Percentiles rank a stretch among this genome's conserved stretches.
Conservation (phyloP, 2,329 filamentous ascomycete species). For the Epichloe festucae region DNA sequence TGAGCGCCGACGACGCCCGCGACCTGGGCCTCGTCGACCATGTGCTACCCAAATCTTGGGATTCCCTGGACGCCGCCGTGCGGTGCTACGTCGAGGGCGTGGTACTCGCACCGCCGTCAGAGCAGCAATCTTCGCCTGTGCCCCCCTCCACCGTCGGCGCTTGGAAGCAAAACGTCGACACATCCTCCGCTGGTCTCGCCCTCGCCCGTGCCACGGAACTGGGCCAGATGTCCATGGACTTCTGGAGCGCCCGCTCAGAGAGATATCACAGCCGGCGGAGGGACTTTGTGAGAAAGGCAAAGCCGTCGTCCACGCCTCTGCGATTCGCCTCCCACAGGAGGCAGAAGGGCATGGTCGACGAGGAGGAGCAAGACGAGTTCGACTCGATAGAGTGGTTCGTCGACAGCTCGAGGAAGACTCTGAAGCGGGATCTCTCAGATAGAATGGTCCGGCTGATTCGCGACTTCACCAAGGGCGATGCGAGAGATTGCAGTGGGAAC, state of each 20-base stretch:
- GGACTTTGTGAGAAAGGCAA: slow-evolving; percentile 28
- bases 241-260: slow-evolving; percentile 24
- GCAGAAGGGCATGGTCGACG: slow-evolving; percentile 10
- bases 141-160: not conserved
- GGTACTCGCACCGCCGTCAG: not conserved
- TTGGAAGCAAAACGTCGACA: slow-evolving; percentile 24
- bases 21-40: slow-evolving; percentile 25
- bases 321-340: slow-evolving; percentile 26
- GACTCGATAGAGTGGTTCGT: slow-evolving; percentile 14
- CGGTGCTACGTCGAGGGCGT: slow-evolving; percentile 20
- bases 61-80: slow-evolving; percentile 21
- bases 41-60: slow-evolving; percentile 21
- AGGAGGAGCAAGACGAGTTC: slow-evolving; percentile 26
- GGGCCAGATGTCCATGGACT: slow-evolving; percentile 28
- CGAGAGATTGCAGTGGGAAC: not conserved
- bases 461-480: slow-evolving; percentile 2
- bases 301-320: slow-evolving; percentile 22
- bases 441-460: slow-evolving; percentile 3
- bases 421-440: slow-evolving; percentile 3
- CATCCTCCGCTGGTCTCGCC: slow-evolving; percentile 19
- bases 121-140: not conserved
- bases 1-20: slow-evolving; percentile 24
- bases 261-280: slow-evolving; percentile 25
- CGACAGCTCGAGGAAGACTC: slow-evolving; percentile 1
- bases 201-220: slow-evolving; percentile 23